Evolutionary conservation across 192 early-diverging fungal species (phyloP).

Genomic region (Haplosporangium gracile): DNA sequence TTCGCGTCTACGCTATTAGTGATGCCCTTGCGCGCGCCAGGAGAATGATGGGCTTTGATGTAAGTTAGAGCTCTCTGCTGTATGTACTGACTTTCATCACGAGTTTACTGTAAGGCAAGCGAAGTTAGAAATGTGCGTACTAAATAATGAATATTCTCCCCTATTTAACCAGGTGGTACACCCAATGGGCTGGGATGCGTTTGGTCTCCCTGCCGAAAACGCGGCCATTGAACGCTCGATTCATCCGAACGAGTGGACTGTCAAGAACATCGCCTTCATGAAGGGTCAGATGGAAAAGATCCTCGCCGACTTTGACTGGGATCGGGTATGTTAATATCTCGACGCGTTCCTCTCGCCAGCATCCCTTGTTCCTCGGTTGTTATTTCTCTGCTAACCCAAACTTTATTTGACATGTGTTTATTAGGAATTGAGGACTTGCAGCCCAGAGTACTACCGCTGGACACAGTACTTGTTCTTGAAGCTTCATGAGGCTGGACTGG

Average conservation of each 20-base stretch:
- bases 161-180: constrained; percentile 69
- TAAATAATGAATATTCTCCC: neutral
- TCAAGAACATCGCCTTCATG: constrained; percentile 86
- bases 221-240: constrained; percentile 89
- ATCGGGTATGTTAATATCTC: constrained; percentile 62
- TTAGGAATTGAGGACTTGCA: constrained; percentile 88
- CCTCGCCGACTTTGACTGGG: constrained; percentile 92
- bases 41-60: constrained; percentile 79
- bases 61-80: constrained; percentile 35
- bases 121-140: neutral
- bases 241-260: constrained; percentile 87
- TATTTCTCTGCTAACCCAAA: neutral
- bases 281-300: constrained; percentile 82
- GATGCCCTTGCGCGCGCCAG: constrained; percentile 87
- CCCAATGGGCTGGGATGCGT: constrained; percentile 99
- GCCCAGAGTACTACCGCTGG: constrained; percentile 93
- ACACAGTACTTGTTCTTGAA: constrained; percentile 93
- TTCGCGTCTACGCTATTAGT: constrained; percentile 95
- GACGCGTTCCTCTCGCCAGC: neutral
- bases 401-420: neutral
- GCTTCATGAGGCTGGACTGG: constrained; percentile 81
- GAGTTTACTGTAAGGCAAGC: neutral
- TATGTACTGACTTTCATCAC: neutral
- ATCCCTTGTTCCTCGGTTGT: neutral
- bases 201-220: constrained; percentile 98